These are phyloP conservation scores for Talaromyces adpressus DNA, from an alignment of 495 filamentous ascomycete species.

Conservation along the genomic window DNA sequence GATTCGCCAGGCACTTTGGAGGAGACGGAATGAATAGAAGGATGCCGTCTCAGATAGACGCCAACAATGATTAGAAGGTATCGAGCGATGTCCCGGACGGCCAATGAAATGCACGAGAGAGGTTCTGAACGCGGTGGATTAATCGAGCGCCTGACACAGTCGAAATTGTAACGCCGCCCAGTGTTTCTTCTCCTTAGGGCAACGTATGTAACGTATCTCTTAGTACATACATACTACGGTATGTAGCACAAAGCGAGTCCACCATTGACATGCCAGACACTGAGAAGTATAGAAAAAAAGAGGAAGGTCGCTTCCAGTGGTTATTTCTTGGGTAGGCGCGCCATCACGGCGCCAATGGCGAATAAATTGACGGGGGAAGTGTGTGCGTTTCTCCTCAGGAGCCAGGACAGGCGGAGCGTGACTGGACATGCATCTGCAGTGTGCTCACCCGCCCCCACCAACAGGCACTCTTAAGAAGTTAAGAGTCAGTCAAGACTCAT, in stretches of 20 bases:
- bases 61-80: background rate
- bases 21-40: background rate
- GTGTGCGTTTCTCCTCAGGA: background rate
- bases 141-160: background rate
- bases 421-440: background rate
- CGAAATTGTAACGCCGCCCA: background rate
- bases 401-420: background rate
- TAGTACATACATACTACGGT: no score
- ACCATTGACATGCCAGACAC: background rate
- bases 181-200: background rate
- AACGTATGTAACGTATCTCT: no score
- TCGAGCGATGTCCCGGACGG: background rate
- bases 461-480: background rate
- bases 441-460: background rate
- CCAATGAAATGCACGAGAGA: background rate
- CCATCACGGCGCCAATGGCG: conserved; percentile 19
- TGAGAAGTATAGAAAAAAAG: background rate
- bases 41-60: background rate
- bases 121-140: background rate
- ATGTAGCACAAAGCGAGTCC: background rate
- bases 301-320: background rate
- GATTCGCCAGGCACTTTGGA: background rate
- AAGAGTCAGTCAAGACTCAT: background rate
- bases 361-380: conserved; percentile 18
- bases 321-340: background rate